Evolutionary conservation across 257 asterid genomes (phyloP).

Genomic region (Rehmannia glutinosa): DNA sequence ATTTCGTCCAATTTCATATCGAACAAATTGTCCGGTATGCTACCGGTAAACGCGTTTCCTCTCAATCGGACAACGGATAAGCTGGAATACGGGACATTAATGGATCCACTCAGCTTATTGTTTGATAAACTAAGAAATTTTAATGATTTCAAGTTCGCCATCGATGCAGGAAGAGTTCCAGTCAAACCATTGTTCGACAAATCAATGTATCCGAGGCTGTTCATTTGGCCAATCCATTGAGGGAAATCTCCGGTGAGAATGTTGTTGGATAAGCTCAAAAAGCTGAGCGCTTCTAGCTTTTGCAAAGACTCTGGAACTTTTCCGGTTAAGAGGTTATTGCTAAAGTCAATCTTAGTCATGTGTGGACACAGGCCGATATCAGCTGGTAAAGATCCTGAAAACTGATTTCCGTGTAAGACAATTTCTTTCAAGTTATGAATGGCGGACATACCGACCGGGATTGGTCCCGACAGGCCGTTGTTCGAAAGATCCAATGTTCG

Average conservation of each 20-base stretch:
- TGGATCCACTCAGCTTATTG: slow-evolving; percentile 47
- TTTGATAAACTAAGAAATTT: slow-evolving; percentile 35
- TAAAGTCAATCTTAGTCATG: slow-evolving; percentile 43
- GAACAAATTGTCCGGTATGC: slow-evolving; percentile 57
- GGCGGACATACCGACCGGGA: slow-evolving; percentile 48
- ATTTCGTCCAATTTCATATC: slow-evolving; percentile 58
- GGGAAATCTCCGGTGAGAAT: slow-evolving; percentile 68
- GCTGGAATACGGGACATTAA: slow-evolving; percentile 46
- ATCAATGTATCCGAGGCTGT: slow-evolving; percentile 46
- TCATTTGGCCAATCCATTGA: slow-evolving; percentile 50
- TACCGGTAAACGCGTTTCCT: slow-evolving; percentile 54
- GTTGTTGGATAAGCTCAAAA: slow-evolving; percentile 47
- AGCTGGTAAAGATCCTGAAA: slow-evolving; percentile 58
- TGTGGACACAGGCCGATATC: slow-evolving; percentile 84
- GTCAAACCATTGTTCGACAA: slow-evolving; percentile 52
- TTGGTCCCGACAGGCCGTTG: slow-evolving; percentile 50
- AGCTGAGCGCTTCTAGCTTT: slow-evolving; percentile 33
- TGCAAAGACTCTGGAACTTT: slow-evolving; percentile 51
- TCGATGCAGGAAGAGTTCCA: slow-evolving; percentile 53
- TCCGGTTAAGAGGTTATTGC: slow-evolving; percentile 52
- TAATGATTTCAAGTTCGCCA: slow-evolving; percentile 48
- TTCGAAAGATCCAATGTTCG: slow-evolving; percentile 70
- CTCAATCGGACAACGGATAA: slow-evolving; percentile 48
- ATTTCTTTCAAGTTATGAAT: slow-evolving; percentile 70
- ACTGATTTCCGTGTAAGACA: slow-evolving; percentile 43